Evolutionary conservation across 2,329 filamentous ascomycete genomes (phyloP).

Genomic region (Daldinia sp.): DNA sequence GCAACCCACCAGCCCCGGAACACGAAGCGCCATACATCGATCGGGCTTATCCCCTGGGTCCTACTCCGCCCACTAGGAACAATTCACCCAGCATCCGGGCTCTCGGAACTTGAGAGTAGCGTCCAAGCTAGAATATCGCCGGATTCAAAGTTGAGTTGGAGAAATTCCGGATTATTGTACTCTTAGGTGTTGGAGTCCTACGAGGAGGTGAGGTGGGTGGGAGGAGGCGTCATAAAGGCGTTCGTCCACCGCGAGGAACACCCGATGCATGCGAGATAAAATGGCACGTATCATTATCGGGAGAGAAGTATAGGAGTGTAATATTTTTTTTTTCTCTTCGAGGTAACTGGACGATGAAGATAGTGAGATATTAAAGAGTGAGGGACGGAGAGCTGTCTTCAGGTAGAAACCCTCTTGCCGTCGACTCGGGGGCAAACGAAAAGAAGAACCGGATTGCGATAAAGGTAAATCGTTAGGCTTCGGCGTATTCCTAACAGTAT

Average conservation of each 20-base stretch:
- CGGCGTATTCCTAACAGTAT: slow-evolving; percentile 33
- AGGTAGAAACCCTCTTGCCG: slow-evolving; percentile 9
- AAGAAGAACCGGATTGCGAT: slow-evolving; percentile 20
- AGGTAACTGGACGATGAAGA: slow-evolving; percentile 14
- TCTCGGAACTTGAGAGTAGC: slow-evolving; percentile 16
- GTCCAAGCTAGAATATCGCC: slow-evolving; percentile 16
- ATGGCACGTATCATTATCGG: slow-evolving; percentile 31
- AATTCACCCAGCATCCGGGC: slow-evolving; percentile 26
- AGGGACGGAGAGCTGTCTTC: slow-evolving; percentile 8
- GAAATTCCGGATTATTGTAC: slow-evolving; percentile 12
- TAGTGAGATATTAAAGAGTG: slow-evolving; percentile 24
- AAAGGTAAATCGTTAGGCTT: slow-evolving; percentile 27
- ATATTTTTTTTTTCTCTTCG: slow-evolving; percentile 6
- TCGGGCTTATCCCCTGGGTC: slow-evolving; percentile 11
- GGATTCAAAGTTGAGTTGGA: slow-evolving; percentile 19
- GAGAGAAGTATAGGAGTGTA: background rate
- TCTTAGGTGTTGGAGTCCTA: slow-evolving; percentile 3
- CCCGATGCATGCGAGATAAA: slow-evolving; percentile 40
- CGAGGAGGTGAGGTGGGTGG: background rate
- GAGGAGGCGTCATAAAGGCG: slow-evolving; percentile 23
- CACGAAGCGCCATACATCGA: slow-evolving; percentile 44
- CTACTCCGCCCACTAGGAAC: slow-evolving; percentile 26
- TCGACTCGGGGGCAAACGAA: slow-evolving; percentile 27
- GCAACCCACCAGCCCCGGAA: slow-evolving; percentile 40
- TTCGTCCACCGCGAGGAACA: slow-evolving; percentile 30